Conservation (phyloP, 257 asterid genomes). For the Nicotiana undulata region DNA sequence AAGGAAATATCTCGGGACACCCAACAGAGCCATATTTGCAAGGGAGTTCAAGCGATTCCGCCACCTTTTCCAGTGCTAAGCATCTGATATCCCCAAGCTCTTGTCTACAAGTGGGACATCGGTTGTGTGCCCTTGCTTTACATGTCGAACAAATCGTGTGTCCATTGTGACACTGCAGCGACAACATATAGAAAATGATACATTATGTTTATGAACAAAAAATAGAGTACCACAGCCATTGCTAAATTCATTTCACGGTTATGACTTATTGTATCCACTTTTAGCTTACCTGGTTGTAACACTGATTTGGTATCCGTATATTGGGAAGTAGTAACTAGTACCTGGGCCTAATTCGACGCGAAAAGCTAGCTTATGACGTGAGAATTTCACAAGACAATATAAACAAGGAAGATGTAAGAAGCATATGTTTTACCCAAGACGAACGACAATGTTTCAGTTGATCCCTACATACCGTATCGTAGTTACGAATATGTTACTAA, state of each 20-base stretch:
- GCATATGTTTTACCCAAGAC: no score
- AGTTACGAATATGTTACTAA: background rate
- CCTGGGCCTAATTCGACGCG: background rate
- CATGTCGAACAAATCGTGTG: slow-evolving; percentile 18
- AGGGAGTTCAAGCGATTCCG: slow-evolving; percentile 16
- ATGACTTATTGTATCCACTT: background rate
- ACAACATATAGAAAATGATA: background rate
- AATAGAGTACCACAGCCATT: background rate
- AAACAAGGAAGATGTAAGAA: no score
- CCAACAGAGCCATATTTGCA: slow-evolving; percentile 17
- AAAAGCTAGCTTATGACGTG: background rate
- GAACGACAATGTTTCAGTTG: background rate
- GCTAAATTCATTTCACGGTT: background rate
- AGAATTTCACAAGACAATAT: no score
- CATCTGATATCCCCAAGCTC: slow-evolving; percentile 20
- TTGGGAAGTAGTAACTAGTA: background rate
- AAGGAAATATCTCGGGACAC: slow-evolving; percentile 13
- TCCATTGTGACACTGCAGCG: slow-evolving; percentile 20
- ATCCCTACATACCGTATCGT: background rate
- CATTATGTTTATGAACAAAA: background rate
- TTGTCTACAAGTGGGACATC: slow-evolving; percentile 18
- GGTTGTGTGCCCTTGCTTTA: slow-evolving; percentile 15
- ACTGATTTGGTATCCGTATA: background rate
- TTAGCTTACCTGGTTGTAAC: background rate
- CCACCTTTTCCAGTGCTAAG: slow-evolving; percentile 17